Percentiles rank a stretch among this genome's conserved stretches.
Evolutionary conservation across 352 stramenopile genomes (phyloP).

Genomic region (Phytophthora fragariae): DNA sequence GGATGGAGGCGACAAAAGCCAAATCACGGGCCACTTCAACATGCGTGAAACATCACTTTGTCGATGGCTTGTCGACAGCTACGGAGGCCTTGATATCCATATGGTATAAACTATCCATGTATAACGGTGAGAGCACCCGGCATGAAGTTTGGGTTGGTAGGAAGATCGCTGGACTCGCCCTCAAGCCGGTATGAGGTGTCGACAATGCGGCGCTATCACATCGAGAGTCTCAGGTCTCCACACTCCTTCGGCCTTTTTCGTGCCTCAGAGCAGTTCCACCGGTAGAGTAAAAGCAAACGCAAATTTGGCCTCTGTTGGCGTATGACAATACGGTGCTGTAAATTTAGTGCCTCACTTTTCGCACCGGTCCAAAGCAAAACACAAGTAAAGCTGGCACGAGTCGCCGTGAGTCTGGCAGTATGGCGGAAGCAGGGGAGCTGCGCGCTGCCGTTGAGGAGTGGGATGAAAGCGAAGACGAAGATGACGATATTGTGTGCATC

Average conservation of each 20-base stretch:
- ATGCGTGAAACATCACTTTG: conserved; percentile 11
- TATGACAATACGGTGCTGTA: no score
- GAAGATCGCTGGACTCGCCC: not conserved
- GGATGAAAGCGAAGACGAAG: no score
- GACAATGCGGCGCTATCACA: conserved; percentile 22
- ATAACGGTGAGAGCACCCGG: not conserved
- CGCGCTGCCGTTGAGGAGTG: no score
- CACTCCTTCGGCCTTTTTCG: conserved; percentile 28
- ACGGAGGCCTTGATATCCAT: not conserved
- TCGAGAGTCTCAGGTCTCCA: not conserved
- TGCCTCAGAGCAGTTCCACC: no score
- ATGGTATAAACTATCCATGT: not conserved
- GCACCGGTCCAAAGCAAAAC: no score
- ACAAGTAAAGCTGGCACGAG: no score
- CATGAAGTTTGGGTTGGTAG: not conserved
- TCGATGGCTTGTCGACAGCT: not conserved
- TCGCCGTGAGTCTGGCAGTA: no score
- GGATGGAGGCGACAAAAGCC: not conserved
- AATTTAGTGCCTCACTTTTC: no score
- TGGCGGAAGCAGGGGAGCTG: no score
- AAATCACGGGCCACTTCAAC: conserved; percentile 29
- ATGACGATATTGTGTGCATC: no score
- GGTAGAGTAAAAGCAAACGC: no score
- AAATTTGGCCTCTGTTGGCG: no score
- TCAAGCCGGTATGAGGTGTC: conserved; percentile 9